Evolutionary conservation across 805 yeast species (phyloP).

Genomic region (Priceomyces castillae): DNA sequence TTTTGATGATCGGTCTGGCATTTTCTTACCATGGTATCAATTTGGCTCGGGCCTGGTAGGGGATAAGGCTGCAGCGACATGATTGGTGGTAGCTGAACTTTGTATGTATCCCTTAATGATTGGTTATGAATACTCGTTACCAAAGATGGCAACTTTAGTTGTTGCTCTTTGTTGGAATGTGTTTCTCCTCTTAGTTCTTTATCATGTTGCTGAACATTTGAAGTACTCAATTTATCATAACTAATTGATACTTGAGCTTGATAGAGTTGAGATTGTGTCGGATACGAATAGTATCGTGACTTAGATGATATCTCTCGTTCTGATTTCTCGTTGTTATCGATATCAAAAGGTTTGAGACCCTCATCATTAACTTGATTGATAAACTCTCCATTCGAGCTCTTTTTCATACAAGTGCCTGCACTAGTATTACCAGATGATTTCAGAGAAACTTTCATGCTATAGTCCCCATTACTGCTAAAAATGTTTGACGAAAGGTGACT

Average conservation of each 20-base stretch:
- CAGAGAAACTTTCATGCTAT: constrained; percentile 6
- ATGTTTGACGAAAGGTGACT: constrained; percentile 7
- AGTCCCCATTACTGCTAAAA: constrained; percentile 8
- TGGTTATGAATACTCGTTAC: constrained; percentile 9
- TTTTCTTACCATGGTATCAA: too few relatives aligned
- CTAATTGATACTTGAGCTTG: neutral
- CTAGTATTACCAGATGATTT: constrained; percentile 8
- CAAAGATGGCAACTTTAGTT: constrained; percentile 14
- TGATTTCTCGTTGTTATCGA: constrained; percentile 2
- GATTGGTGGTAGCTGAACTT: constrained; percentile 16
- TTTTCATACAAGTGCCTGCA: constrained; percentile 7
- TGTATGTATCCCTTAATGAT: neutral
- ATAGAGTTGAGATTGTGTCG: constrained; percentile 18
- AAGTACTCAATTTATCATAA: constrained; percentile 1
- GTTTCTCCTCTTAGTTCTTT: neutral
- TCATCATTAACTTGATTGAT: constrained; percentile 17
- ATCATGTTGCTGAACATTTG: constrained; percentile 6
- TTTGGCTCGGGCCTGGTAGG: too few relatives aligned
- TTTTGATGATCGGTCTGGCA: too few relatives aligned
- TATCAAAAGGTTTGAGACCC: constrained; percentile 15
- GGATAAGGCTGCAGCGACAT: neutral
- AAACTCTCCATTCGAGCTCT: constrained; percentile 3
- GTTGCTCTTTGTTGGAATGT: neutral
- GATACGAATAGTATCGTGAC: constrained; percentile 23
- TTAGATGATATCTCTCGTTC: constrained; percentile 4